Evolutionary conservation across 306 rosid species (phyloP).

Genomic region (Comarum palustre): DNA sequence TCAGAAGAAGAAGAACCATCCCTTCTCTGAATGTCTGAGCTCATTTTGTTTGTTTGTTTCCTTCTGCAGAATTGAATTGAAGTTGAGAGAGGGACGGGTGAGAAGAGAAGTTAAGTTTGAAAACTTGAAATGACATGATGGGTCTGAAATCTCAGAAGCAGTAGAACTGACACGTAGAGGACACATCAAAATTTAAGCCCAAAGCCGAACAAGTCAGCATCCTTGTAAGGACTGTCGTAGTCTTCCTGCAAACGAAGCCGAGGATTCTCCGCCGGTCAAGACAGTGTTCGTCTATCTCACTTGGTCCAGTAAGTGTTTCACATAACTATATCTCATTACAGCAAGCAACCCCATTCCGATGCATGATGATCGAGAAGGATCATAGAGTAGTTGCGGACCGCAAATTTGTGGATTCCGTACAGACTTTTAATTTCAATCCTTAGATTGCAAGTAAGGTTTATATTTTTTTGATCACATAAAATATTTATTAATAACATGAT

Average conservation of each 20-base stretch:
- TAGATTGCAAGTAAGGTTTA: too few species aligned
- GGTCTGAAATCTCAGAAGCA: constrained; percentile 23
- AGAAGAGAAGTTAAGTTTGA: neutral
- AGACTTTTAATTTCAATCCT: too few species aligned
- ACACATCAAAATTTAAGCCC: constrained; percentile 38
- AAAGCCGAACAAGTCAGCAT: neutral
- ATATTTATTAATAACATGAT: too few species aligned
- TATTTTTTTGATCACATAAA: too few species aligned
- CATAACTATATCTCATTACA: too few species aligned
- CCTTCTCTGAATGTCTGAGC: neutral
- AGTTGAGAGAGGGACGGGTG: neutral
- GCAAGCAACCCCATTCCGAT: too few species aligned
- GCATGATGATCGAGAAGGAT: too few species aligned
- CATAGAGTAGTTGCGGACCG: too few species aligned
- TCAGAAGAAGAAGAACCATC: neutral
- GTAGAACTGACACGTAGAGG: constrained; percentile 43
- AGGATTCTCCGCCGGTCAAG: constrained; percentile 3
- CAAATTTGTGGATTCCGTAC: too few species aligned
- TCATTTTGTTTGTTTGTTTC: constrained; percentile 3
- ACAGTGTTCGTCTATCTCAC: neutral
- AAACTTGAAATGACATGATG: constrained; percentile 11
- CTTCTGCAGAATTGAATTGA: neutral
- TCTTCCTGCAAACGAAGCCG: neutral
- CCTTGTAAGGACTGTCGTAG: neutral
- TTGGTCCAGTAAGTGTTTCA: too few species aligned